Evolutionary conservation across 768 basidiomycete species (phyloP).

Genomic region (Cystobasidiopsis lactophilus): DNA sequence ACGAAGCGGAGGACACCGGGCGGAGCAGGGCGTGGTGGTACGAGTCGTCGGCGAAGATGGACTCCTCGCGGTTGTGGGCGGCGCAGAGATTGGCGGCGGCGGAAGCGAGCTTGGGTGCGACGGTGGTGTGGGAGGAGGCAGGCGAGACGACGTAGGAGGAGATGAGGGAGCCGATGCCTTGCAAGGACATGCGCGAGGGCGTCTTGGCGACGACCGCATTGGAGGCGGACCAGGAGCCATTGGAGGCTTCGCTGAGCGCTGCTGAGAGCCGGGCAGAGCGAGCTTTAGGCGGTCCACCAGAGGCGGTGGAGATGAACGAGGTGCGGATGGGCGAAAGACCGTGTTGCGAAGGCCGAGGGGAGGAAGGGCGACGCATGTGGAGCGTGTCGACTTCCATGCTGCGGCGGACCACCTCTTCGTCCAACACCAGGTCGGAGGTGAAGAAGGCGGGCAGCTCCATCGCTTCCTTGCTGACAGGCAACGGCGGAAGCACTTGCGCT

Average conservation of each 20-base stretch:
- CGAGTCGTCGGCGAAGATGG: slow-evolving; percentile 1
- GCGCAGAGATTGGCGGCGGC: background rate
- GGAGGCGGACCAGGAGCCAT: background rate
- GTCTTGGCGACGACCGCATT: background rate
- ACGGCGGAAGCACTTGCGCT: slow-evolving; percentile 6
- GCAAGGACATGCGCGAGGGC: background rate
- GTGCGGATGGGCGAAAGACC: background rate
- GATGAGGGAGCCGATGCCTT: slow-evolving; percentile 2
- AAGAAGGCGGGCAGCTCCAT: slow-evolving; percentile 9
- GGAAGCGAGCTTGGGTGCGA: background rate
- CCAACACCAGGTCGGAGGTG: background rate
- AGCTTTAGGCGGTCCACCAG: background rate
- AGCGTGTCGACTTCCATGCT: background rate
- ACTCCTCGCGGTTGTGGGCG: background rate
- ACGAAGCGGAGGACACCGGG: background rate
- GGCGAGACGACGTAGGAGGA: background rate
- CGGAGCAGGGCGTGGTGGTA: background rate
- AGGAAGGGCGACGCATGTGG: slow-evolving; percentile 1
- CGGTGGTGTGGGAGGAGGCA: background rate
- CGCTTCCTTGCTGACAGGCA: slow-evolving; percentile 1
- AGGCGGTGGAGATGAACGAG: background rate
- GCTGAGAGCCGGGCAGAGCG: slow-evolving; percentile 1
- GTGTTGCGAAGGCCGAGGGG: background rate
- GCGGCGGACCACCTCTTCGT: background rate
- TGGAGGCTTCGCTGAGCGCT: background rate